These are phyloP conservation scores for Leccinum colubrinum DNA, from an alignment of 1,284 basidiomycete genomes.

Conservation along the genomic window DNA sequence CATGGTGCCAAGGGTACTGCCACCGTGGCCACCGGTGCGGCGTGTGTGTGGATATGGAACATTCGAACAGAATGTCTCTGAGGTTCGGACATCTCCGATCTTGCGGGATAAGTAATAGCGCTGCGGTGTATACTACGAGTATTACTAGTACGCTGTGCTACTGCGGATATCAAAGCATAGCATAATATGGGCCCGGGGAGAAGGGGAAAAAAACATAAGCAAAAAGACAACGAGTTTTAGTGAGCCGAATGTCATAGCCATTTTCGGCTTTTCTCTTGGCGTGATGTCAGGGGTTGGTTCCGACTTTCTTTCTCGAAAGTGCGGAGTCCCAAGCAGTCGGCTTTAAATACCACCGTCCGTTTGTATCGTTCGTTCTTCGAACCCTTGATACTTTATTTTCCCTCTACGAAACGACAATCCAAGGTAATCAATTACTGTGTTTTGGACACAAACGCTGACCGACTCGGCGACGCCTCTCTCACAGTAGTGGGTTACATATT, in stretches of 20 bases:
- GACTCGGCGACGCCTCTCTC: not conserved
- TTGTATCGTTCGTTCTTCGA: not conserved
- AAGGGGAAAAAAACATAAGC: not conserved
- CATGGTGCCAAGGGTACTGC: not conserved
- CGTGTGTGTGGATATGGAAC: slow-evolving; percentile 23
- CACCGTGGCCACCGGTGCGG: slow-evolving; percentile 8
- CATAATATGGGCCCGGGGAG: not conserved
- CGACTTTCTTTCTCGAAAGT: slow-evolving; percentile 1
- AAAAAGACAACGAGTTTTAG: not conserved
- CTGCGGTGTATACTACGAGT: not conserved
- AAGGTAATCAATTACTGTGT: slow-evolving; percentile 3
- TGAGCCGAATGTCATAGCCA: slow-evolving; percentile 4
- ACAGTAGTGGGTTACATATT: slow-evolving; percentile 12
- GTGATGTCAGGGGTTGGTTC: not conserved
- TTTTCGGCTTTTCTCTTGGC: slow-evolving; percentile 10
- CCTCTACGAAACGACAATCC: not conserved
- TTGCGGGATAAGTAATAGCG: not conserved
- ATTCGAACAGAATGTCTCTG: slow-evolving; percentile 26
- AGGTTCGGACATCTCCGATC: slow-evolving; percentile 19
- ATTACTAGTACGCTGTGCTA: not conserved
- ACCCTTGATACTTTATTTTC: not conserved
- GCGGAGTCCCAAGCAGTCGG: not conserved
- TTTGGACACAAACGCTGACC: not conserved
- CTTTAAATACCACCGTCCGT: slow-evolving; percentile 12
- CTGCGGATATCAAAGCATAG: not conserved